phyloP scores from a whole-genome alignment of 371 early-diverging fungal genomes.

The Syncephalis plumigaleata region DNA sequence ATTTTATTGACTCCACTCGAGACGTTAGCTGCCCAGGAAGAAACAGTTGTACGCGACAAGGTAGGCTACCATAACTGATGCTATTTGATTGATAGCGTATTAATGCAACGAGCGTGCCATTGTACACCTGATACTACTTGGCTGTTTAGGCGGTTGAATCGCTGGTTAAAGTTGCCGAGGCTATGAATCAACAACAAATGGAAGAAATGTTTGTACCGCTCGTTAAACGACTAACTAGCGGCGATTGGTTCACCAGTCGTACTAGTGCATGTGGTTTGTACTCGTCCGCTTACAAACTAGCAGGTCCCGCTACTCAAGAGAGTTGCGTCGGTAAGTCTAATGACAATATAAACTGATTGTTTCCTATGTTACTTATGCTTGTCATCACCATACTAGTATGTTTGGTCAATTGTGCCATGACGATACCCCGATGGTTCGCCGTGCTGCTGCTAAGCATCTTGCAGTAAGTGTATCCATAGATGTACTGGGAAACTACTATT shows the following conservation, averaged over 20 bases:
- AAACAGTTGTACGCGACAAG: conserved; percentile 92
- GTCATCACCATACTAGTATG: conserved; percentile 15
- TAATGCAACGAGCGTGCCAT: too few relatives aligned
- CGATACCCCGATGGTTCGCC: conserved; percentile 95
- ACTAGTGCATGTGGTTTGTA: conserved; percentile 87
- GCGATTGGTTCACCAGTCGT: conserved; percentile 96
- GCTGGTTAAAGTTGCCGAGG: conserved; percentile 55
- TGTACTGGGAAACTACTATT: neutral
- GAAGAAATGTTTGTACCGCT: conserved; percentile 82
- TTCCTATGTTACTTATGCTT: neutral
- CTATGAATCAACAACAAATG: conserved; percentile 54
- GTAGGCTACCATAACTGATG: conserved; percentile 18
- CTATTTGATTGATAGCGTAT: neutral
- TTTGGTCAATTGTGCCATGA: conserved; percentile 71
- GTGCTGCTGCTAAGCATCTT: conserved; percentile 85
- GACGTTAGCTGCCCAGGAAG: conserved; percentile 90
- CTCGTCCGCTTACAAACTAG: conserved; percentile 57
- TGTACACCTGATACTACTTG: neutral
- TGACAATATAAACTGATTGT: neutral
- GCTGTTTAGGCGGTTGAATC: conserved; percentile 92
- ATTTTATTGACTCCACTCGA: conserved; percentile 80
- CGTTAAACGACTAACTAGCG: conserved; percentile 70
- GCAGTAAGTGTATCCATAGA: conserved; percentile 26
- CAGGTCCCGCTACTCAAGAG: conserved; percentile 53
- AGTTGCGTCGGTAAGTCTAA: conserved; percentile 59